Evolutionary conservation across 768 basidiomycete genomes (phyloP), one percentile per base, ranked within the genome.

Genomic region (Phylloporus arenicola): DNA sequence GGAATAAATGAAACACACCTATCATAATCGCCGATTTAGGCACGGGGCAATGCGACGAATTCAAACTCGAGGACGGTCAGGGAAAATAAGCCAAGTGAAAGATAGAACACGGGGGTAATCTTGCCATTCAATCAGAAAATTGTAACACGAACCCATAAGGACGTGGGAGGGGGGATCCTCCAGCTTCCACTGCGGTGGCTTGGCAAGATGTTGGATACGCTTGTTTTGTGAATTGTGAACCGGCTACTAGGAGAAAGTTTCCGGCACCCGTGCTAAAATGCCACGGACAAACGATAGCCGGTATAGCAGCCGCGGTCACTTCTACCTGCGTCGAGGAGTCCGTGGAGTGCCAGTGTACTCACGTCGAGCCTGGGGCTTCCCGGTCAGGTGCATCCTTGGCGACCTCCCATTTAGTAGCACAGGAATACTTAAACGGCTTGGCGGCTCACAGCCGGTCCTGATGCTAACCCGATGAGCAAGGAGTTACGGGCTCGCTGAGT

Each of bases 141-240:
- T 48, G 53, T 50, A 60, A 62, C 40, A 52, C 46, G 40, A 43
- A 48, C 51, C 42, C 43, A 53, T 47, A 54, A 35, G 50, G 62
- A 53, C 65, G 59, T 64, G 64, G 45, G 59, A 64, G 44, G 47
- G 27, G 19, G 45, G 46, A 53, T 52, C 46, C 33, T 35, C 25
- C 24, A 39, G 35, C 24, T 47, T 45, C 31, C 14, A 33, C 31
- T 33, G 38, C 22, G 12, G 38, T 2, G 55, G 33, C 47, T 55
- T 55, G 52, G 58, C 55, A 4, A 30, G 33, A 50, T 37, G 33
- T 39, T 34, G 38, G 35, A 48, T 24, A 47, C 12, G 9, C 46
- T 48, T 45, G 30, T 54, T 51, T 60, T 51, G 45, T 43, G 33
- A 39, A 25, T 29, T 27, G 42, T 42, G 44, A 22, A n/a, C 46